A percentile compares a stretch with the other conserved stretches of the same genome.
These are phyloP conservation scores for Penicillium manginii DNA, from an alignment of 495 filamentous ascomycete genomes.

Conservation along the genomic window DNA sequence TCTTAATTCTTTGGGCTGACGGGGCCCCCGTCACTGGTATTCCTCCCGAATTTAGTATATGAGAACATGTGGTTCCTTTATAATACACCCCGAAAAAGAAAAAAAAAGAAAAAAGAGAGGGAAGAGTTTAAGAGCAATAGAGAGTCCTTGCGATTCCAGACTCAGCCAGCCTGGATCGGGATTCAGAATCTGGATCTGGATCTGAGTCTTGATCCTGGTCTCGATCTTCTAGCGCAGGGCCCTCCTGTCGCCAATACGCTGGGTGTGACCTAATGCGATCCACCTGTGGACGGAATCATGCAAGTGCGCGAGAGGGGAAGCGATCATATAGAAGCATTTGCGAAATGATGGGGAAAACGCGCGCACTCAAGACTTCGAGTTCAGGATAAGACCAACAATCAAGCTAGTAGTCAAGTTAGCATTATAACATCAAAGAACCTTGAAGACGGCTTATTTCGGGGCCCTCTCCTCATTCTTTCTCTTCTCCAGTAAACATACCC, in stretches of 20 bases:
- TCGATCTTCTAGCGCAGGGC: constrained; percentile 8
- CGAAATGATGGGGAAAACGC: constrained; percentile 3
- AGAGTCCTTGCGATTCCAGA: constrained; percentile 20
- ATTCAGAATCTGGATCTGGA: constrained; percentile 14
- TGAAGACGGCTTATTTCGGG: too few relatives aligned
- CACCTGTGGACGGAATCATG: constrained; percentile 5
- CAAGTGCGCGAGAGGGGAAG: constrained; percentile 1
- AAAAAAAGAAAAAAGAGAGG: neutral
- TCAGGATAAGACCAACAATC: constrained; percentile 61
- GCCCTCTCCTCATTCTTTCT: neutral
- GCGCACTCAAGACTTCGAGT: constrained; percentile 47
- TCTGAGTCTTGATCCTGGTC: constrained; percentile 4
- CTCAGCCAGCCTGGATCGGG: constrained; percentile 21
- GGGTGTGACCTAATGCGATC: constrained; percentile 1
- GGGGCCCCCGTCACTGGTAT: constrained; percentile 10
- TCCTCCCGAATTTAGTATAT: constrained; percentile 25
- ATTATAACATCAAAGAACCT: neutral
- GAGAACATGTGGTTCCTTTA: constrained; percentile 20
- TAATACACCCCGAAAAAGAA: constrained; percentile 26
- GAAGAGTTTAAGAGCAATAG: constrained; percentile 10
- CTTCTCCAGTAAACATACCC: constrained; percentile 63
- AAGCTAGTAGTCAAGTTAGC: constrained; percentile 47
- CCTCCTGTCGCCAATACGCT: constrained; percentile 4
- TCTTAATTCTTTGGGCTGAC: constrained; percentile 25
- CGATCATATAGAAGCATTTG: constrained; percentile 4